These are phyloP conservation scores for Clarireedia paspali DNA, from an alignment of 2,329 filamentous ascomycete species.

Conservation along the genomic window DNA sequence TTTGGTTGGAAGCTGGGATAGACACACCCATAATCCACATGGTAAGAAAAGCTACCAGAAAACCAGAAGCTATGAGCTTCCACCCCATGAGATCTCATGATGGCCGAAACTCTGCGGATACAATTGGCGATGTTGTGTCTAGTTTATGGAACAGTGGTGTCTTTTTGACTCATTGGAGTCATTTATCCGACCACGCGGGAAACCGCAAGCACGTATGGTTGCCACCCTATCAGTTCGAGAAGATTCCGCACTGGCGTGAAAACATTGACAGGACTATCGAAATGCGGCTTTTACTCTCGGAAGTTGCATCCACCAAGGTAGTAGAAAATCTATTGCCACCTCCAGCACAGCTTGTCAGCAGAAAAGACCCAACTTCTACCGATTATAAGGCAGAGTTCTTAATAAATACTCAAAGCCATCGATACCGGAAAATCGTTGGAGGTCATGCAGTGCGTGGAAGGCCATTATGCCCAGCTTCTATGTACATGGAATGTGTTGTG, in stretches of 20 bases:
- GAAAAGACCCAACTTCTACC: background rate
- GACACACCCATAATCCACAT: slow-evolving; percentile 28
- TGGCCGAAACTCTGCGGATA: background rate
- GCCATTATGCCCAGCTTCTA: slow-evolving; percentile 1
- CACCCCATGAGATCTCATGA: background rate
- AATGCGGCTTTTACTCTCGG: background rate
- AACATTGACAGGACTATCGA: background rate
- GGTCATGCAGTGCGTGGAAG: background rate
- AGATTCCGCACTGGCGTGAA: slow-evolving; percentile 25
- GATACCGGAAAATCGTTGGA: background rate
- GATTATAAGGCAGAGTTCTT: background rate
- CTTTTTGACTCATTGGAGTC: background rate
- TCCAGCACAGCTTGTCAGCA: background rate
- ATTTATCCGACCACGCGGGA: background rate
- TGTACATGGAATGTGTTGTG: slow-evolving; percentile 4
- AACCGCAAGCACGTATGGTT: background rate
- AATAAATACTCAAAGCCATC: background rate
- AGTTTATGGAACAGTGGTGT: background rate
- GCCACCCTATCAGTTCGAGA: slow-evolving; percentile 33
- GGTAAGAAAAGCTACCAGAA: slow-evolving; percentile 18
- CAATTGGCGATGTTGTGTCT: background rate
- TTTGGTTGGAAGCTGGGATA: slow-evolving; percentile 31
- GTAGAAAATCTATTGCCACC: background rate
- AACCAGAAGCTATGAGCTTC: background rate
- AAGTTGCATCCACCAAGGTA: no score